Conservation (phyloP, 2,329 filamentous ascomycete species). For the Trichoderma afroharzianum region DNA sequence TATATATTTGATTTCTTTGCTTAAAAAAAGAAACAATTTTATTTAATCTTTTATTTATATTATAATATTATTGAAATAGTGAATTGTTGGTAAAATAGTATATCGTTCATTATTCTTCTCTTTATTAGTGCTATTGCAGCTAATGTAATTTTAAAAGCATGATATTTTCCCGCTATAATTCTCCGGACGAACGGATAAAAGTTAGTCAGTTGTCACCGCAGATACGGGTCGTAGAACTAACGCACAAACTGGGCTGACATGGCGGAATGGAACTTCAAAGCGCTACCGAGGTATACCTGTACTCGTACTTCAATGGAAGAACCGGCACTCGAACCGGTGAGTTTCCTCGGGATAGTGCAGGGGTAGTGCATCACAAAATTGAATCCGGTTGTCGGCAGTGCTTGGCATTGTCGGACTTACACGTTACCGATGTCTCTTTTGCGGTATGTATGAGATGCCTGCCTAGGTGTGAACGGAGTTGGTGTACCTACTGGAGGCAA, state of each 20-base stretch:
- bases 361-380: not conserved
- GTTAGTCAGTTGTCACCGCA: not conserved
- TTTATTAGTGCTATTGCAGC: not conserved
- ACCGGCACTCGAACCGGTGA: not conserved
- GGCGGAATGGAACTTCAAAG: not conserved
- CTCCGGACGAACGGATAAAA: not conserved
- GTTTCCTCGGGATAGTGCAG: not conserved
- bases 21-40: not conserved
- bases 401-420: not conserved
- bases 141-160: not conserved
- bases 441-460: not conserved
- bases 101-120: not conserved
- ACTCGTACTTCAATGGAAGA: not conserved
- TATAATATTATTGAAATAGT: not conserved
- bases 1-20: too few species aligned
- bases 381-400: not conserved
- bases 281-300: not conserved
- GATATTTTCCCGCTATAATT: not conserved
- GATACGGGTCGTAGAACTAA: not conserved
- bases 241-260: not conserved
- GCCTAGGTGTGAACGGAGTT: not conserved
- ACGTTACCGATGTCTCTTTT: not conserved
- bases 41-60: not conserved
- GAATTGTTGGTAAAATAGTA: not conserved
- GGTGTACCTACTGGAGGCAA: not conserved